Conservation (phyloP, 1,284 basidiomycete genomes). For the Phylloporus sp. region DNA sequence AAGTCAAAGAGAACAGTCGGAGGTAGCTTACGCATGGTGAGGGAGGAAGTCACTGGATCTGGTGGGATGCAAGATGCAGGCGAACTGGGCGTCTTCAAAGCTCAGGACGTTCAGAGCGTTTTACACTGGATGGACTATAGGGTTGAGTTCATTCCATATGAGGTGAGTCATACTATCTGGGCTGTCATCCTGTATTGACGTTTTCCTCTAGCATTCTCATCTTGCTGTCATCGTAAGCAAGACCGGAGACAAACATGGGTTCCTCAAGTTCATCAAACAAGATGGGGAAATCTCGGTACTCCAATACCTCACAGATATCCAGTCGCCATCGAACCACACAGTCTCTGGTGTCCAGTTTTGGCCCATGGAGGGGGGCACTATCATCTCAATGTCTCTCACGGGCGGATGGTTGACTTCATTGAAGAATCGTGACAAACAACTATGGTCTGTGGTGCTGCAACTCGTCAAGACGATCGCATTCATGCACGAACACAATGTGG, state of each 20-base stretch:
- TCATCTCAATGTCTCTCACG: conserved; percentile 6
- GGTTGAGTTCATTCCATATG: conserved; percentile 3
- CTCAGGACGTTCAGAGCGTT: conserved; percentile 6
- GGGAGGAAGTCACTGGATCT: not conserved
- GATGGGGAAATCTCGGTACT: not conserved
- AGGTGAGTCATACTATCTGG: not conserved
- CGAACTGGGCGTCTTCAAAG: conserved; percentile 2
- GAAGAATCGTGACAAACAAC: not conserved
- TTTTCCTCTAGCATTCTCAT: not conserved
- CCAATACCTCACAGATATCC: not conserved
- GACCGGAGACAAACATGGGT: not conserved
- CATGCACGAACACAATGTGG: conserved; percentile 8
- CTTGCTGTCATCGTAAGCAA: not conserved
- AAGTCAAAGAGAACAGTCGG: no score
- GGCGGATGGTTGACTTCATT: conserved; percentile 2
- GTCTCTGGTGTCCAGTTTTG: not conserved
- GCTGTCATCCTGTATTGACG: not conserved
- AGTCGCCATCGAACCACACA: not conserved
- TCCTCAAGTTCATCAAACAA: not conserved
- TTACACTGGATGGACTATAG: conserved; percentile 6
- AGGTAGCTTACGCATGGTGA: no score
- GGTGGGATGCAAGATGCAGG: conserved; percentile 3
- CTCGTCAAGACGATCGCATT: conserved; percentile 8
- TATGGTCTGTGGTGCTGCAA: conserved; percentile 6
- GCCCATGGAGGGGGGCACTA: not conserved